These are phyloP conservation scores for Brettanomyces anomalus DNA, from an alignment of 805 yeast genomes.

Conservation along the genomic window DNA sequence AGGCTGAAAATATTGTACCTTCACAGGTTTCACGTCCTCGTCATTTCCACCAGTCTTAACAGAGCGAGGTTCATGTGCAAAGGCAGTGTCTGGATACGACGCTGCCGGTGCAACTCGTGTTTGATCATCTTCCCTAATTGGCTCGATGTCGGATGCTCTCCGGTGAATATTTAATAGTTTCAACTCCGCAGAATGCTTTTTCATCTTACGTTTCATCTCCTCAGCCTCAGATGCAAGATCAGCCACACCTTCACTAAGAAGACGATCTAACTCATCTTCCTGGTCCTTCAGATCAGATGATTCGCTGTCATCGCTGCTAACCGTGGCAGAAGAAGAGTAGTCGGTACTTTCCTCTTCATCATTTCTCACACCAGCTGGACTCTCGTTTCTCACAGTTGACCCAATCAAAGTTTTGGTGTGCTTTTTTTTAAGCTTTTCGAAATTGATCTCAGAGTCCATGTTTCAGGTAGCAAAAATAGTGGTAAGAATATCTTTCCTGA, in stretches of 20 bases:
- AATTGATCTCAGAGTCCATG: constrained; percentile 46
- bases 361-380: constrained; percentile 12
- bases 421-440: constrained; percentile 41
- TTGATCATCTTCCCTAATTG: not conserved
- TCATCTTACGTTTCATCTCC: not conserved
- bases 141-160: not conserved
- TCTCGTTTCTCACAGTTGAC: constrained; percentile 29
- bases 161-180: not conserved
- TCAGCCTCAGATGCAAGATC: constrained; percentile 4
- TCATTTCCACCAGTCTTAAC: not conserved
- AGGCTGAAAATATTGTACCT: constrained; percentile 8
- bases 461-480: not conserved
- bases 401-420: constrained; percentile 46
- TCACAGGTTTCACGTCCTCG: not conserved
- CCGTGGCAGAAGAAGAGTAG: too few species aligned
- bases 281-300: constrained; percentile 44
- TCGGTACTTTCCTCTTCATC: too few species aligned
- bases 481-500: too few species aligned
- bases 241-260: constrained; percentile 21
- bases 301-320: constrained; percentile 50
- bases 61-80: not conserved
- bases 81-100: not conserved
- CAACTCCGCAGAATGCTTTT: not conserved
- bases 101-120: constrained; percentile 1
- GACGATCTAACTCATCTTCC: constrained; percentile 40